Base-by-base conservation (phyloP, 2,329 filamentous ascomycete species). In the Lasiodiplodia sp. region DNA sequence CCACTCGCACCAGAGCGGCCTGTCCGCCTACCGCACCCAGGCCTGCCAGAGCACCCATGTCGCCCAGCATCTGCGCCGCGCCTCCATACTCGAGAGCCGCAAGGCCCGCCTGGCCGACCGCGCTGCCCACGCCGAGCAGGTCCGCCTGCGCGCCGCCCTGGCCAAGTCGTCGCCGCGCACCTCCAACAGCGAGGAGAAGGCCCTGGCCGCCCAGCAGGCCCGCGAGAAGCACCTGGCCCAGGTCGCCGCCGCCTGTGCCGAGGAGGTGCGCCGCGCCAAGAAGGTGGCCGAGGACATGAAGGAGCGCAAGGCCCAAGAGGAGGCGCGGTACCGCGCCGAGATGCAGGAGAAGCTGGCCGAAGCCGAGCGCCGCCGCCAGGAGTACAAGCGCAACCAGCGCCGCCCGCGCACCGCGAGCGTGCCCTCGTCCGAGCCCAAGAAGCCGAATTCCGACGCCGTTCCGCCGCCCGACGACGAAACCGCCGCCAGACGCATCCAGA, bases 271-370 rank as follows among this genome's bases (percentile, higher is more conserved):
- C 76, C 87, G 92, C 71, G 92, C 92, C 65, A 95, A 95, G 83
- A 90, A 91, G 63, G 86, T 94, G n/a, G 92, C 92, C 16, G 92
- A 93, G 78, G 89, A 87, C 69, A 93, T 92, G 83, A 94, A 93
- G 79, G 91, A 92, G 81, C 91, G 91, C 78, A 89, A 92, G 71
- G 90, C 93, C 75, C 89, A 90, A 68, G 91, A 94, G 71, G 86
- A 92, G 68, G 86, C 85, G 72, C 89, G 89, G 74, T 85, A 92
- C 77, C 88, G 89, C 71, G 80, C 87, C 63, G 91, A 94, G 77
- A 93, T 94, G 86, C 91, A 94, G 77, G 92, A 94, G 81, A 89
- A 91, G 71, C 86, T 93, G 73, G 91, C 91, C 38, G 92, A 94
- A 75, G 92, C 91, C 0, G 91, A 94, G 78, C 87, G 84, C 76